Evolutionary conservation across 495 filamentous ascomycete genomes (phyloP), one percentile per base, ranked within the genome.

Genomic region (Xylaria curta): DNA sequence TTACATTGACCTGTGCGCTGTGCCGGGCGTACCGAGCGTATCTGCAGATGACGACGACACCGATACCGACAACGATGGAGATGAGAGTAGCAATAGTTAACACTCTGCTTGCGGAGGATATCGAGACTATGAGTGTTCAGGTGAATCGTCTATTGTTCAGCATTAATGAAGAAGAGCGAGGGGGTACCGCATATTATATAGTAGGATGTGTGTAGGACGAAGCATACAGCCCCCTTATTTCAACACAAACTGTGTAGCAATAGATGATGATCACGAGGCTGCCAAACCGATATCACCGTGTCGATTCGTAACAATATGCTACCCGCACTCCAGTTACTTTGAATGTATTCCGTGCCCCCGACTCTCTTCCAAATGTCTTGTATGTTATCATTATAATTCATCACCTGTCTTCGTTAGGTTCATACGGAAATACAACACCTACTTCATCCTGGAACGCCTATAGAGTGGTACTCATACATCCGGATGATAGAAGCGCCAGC

Each of bases 311-410:
- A 4, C 5, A 24, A 56, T 15, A 56, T 56, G 53, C 26, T 38
- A 60, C 58, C 58, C 58, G 31, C 58, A 60, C 19, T n/a, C 31
- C n/a, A 60, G 58, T 24, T 60, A 60, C 58, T 38, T 21, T 21
- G 0, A 60, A 21, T 21, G 38, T 33, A 3, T 56, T 31, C 7
- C 13, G 0, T 21, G 6, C 31, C 7, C 17, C 19, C 33, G 19
- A n/a, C 58, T 60, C n/a, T 19, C 58, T 60, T 60, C 58, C n/a
- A 42, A 15, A 62, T 28, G 21, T 9, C 21, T 62, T 24, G n/a
- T 28, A 44, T 40, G 60, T 28, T 24, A 26, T 62, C 60, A 44
- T 26, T 24, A 24, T 42, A 13, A 62, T 62, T 62, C 60, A 62
- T 62, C n/a, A 42, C 38, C 38, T 53, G 21, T 24, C 21, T 51